These are phyloP conservation scores for Pestalotiopsis sp. DNA, from an alignment of 2,329 filamentous ascomycete genomes.

Conservation along the genomic window DNA sequence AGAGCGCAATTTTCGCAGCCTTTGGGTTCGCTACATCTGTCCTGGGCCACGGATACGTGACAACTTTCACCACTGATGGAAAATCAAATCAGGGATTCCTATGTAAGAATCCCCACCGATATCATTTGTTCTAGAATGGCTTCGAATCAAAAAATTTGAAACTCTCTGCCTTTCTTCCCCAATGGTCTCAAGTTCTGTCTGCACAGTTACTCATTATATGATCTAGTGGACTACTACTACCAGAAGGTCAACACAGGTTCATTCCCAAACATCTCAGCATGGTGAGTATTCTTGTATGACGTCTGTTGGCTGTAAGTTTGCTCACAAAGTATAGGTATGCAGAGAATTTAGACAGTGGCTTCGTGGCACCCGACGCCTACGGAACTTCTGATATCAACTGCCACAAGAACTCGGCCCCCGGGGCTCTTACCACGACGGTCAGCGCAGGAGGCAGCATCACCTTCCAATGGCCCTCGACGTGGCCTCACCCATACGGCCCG, in stretches of 20 bases:
- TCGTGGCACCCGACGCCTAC: constrained; percentile 10
- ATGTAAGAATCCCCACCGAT: neutral
- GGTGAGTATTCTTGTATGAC: constrained; percentile 14
- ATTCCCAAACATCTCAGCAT: constrained; percentile 28
- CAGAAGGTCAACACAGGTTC: constrained; percentile 29
- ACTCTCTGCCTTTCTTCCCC: neutral
- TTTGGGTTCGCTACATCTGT: neutral
- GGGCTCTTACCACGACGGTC: constrained; percentile 33
- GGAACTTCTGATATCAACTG: constrained; percentile 33
- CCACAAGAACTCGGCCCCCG: constrained; percentile 37
- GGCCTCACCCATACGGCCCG: constrained; percentile 58
- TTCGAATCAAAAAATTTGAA: neutral
- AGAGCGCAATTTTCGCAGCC: neutral
- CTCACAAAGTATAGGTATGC: constrained; percentile 21
- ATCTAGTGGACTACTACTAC: constrained; percentile 35
- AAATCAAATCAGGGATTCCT: constrained; percentile 7
- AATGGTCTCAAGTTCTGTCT: neutral
- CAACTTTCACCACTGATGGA: constrained; percentile 1
- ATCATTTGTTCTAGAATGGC: neutral
- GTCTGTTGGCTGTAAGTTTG: neutral
- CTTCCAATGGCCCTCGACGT: constrained; percentile 62
- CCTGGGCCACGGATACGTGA: constrained; percentile 5
- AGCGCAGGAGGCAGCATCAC: constrained; percentile 60
- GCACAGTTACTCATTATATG: constrained; percentile 26
- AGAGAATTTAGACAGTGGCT: constrained; percentile 35